Conservation (phyloP, 225 moss, liverwort and hornwort species). For the Bryum argenteum region DNA sequence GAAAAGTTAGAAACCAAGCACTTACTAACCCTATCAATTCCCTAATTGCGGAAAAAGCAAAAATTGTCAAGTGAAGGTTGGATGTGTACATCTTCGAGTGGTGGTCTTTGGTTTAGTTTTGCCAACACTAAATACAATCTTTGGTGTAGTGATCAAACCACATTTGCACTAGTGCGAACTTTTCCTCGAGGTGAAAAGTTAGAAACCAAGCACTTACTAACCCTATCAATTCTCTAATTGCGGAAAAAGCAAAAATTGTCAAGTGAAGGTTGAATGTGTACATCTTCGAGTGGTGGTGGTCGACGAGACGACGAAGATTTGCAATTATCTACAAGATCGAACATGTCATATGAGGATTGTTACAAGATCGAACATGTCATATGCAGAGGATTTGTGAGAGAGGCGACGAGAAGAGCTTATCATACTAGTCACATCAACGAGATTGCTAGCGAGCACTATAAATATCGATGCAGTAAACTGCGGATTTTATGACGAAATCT, state of each 20-base stretch:
- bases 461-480: slow-evolving; percentile 24
- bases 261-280: not conserved
- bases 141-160: too few species aligned
- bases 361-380: slow-evolving; percentile 18
- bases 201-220: not conserved
- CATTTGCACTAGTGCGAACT: too few species aligned
- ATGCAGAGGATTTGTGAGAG: slow-evolving; percentile 11
- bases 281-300: slow-evolving; percentile 23
- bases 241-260: too few species aligned
- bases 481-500: slow-evolving; percentile 20
- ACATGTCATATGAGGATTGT: slow-evolving; percentile 10
- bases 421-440: slow-evolving; percentile 31
- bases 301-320: slow-evolving; percentile 14
- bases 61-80: too few species aligned
- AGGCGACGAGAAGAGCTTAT: slow-evolving; percentile 5
- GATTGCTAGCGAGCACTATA: slow-evolving; percentile 25
- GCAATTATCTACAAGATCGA: slow-evolving; percentile 8
- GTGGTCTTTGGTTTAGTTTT: too few species aligned
- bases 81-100: too few species aligned
- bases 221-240: too few species aligned
- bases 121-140: too few species aligned
- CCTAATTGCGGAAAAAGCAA: too few species aligned
- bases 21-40: too few species aligned
- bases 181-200: too few species aligned
- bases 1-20: too few species aligned